phyloP scores from a whole-genome alignment of 257 asterid genomes.

The Solanum acaule region DNA sequence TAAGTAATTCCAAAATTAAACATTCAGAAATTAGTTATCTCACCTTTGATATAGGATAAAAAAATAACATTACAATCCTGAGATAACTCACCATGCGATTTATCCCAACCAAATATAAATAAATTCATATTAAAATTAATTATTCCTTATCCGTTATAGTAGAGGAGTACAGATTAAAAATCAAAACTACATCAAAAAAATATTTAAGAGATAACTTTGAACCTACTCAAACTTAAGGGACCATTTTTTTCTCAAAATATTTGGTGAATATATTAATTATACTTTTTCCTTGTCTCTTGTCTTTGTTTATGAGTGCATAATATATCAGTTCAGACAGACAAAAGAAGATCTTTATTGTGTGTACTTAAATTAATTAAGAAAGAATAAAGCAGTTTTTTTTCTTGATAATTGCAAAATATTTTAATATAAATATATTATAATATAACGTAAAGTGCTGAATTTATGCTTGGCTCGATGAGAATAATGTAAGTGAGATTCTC shows the following conservation, averaged over 20 bases:
- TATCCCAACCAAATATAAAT: not conserved
- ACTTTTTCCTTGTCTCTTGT: not conserved
- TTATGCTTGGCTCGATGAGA: not conserved
- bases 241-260: not conserved
- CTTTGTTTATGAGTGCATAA: not conserved
- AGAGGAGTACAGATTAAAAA: not conserved
- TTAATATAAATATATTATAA: not conserved
- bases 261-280: not conserved
- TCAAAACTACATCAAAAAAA: not conserved
- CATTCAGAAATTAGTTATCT: too few relatives aligned
- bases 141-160: too few relatives aligned
- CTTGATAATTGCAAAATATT: not conserved
- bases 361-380: not conserved
- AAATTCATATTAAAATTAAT: not conserved
- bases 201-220: not conserved
- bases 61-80: not conserved
- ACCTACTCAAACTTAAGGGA: not conserved
- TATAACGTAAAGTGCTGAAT: not conserved
- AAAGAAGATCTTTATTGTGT: not conserved
- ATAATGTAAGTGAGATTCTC: not conserved
- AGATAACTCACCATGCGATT: not conserved
- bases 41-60: not conserved
- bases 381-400: not conserved
- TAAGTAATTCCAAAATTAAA: too few relatives aligned
- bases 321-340: not conserved